Evolutionary conservation across 2,329 filamentous ascomycete species (phyloP).

Genomic region (Helotiales sp.): DNA sequence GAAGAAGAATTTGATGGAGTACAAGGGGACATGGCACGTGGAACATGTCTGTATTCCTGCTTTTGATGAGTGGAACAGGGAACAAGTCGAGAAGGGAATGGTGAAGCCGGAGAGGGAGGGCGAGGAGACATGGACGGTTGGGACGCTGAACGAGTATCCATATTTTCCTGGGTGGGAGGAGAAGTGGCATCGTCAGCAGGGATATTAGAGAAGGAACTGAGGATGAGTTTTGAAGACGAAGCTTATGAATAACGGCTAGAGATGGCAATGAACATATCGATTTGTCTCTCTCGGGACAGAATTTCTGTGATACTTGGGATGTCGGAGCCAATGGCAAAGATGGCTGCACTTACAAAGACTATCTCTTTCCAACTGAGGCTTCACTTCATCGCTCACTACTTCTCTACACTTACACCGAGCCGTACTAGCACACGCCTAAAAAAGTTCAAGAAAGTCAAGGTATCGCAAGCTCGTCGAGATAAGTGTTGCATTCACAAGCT

Average conservation of each 20-base stretch:
- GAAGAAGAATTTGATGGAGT: constrained; percentile 70
- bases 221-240: background rate
- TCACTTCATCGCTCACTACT: no score
- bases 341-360: no score
- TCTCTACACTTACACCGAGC: no score
- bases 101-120: constrained; percentile 42
- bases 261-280: background rate
- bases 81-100: constrained; percentile 64
- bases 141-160: constrained; percentile 72
- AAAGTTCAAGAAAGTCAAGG: no score
- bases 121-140: constrained; percentile 47
- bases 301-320: background rate
- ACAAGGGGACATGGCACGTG: constrained; percentile 80
- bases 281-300: background rate
- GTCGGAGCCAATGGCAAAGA: no score
- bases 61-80: constrained; percentile 61
- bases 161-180: constrained; percentile 76
- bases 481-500: no score
- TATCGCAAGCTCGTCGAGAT: no score
- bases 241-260: background rate
- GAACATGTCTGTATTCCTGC: constrained; percentile 70
- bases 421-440: no score
- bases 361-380: no score
- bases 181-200: constrained; percentile 68
- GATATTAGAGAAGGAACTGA: constrained; percentile 43